These are phyloP conservation scores for Penicillium psychrosexuale DNA, from an alignment of 2,329 filamentous ascomycete genomes.

Conservation along the genomic window DNA sequence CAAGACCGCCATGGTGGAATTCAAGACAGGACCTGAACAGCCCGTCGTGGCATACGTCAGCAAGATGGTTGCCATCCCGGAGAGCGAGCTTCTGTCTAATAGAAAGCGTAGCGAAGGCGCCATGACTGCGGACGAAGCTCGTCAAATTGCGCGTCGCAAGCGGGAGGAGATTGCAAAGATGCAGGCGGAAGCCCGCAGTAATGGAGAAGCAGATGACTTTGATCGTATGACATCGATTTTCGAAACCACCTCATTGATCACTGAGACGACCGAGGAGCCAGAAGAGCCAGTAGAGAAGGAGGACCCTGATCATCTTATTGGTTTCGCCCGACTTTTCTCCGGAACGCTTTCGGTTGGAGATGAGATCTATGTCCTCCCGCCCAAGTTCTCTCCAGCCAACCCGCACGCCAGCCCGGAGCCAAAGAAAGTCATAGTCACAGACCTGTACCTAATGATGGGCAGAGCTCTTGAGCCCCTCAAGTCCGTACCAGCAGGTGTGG, in stretches of 20 bases:
- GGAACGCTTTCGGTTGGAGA: conserved; percentile 87
- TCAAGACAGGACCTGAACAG: conserved; percentile 66
- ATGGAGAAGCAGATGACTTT: conserved; percentile 47
- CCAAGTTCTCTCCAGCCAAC: conserved; percentile 83
- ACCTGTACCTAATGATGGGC: conserved; percentile 94
- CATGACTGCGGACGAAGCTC: conserved; percentile 83
- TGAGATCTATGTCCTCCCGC: conserved; percentile 82
- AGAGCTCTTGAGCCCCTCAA: conserved; percentile 73
- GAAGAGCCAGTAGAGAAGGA: conserved; percentile 55
- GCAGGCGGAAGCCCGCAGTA: conserved; percentile 56
- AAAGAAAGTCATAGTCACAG: conserved; percentile 77
- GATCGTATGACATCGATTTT: conserved; percentile 61
- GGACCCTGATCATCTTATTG: conserved; percentile 85
- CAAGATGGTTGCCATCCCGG: conserved; percentile 95
- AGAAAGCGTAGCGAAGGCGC: conserved; percentile 65
- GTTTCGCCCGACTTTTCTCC: conserved; percentile 91
- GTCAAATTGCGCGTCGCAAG: conserved; percentile 83
- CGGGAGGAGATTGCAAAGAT: conserved; percentile 81
- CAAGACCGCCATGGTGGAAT: conserved; percentile 76
- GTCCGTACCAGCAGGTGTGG: conserved; percentile 85
- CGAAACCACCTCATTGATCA: conserved; percentile 55
- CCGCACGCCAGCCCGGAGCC: conserved; percentile 71
- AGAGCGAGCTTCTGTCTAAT: conserved; percentile 87
- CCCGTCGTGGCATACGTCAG: conserved; percentile 93
- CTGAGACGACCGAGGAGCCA: conserved; percentile 50